Conservation (phyloP, 495 filamentous ascomycete genomes). For the Hypomontagnella monticulosa region DNA sequence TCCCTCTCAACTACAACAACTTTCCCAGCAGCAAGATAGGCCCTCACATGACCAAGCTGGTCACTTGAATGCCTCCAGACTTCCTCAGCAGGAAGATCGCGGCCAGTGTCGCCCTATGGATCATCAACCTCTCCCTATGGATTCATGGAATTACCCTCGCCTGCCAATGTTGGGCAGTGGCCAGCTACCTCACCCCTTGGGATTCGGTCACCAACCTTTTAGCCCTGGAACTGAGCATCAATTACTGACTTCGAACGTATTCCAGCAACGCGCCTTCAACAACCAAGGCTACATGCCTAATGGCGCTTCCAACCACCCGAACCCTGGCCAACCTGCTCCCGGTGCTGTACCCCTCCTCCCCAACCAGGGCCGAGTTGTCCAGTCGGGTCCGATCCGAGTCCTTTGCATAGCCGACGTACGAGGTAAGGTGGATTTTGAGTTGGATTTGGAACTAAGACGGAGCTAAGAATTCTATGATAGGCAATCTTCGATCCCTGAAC, state of each 20-base stretch:
- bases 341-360: constrained; percentile 65
- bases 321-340: constrained; percentile 51
- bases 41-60: too few relatives aligned
- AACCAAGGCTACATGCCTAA: constrained; percentile 63
- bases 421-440: constrained; percentile 66
- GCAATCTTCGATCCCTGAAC: constrained; percentile 94
- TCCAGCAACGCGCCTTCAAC: constrained; percentile 57
- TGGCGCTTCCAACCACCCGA: constrained; percentile 57
- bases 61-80: neutral
- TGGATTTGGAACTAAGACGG: neutral
- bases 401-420: constrained; percentile 97
- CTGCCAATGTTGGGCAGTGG: neutral
- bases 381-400: constrained; percentile 84
- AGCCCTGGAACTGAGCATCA: constrained; percentile 1
- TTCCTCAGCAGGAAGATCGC: neutral
- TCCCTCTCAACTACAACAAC: too few relatives aligned
- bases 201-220: neutral
- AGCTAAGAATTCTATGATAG: constrained; percentile 58
- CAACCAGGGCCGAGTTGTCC: constrained; percentile 74
- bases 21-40: neutral
- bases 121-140: neutral
- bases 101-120: constrained; percentile 13
- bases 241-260: constrained; percentile 37
- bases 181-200: neutral
- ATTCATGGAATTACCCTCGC: neutral